Evolutionary conservation across 2,329 filamentous ascomycete genomes (phyloP).

Genomic region (Calycina marina): DNA sequence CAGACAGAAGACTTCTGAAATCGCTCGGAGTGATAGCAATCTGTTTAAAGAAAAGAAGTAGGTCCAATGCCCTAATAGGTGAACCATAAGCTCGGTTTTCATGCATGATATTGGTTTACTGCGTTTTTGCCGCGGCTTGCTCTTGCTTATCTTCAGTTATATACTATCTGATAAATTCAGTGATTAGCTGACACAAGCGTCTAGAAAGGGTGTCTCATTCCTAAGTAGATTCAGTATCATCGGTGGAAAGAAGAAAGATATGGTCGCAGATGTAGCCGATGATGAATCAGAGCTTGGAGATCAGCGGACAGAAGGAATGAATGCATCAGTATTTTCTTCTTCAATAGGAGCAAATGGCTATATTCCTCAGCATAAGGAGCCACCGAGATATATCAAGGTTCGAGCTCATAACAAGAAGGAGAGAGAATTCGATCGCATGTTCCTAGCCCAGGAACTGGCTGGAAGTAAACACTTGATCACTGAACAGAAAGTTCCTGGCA

Average conservation of each 20-base stretch:
- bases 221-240: constrained; percentile 70
- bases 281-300: constrained; percentile 59
- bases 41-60: constrained; percentile 50
- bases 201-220: constrained; percentile 77
- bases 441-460: constrained; percentile 80
- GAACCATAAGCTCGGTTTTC: too few relatives aligned
- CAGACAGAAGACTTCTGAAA: constrained; percentile 25
- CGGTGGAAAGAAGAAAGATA: constrained; percentile 53
- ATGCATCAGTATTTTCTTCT: constrained; percentile 70
- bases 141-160: too few relatives aligned
- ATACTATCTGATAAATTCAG: too few relatives aligned
- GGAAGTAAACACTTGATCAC: constrained; percentile 31
- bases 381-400: constrained; percentile 82
- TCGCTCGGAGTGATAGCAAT: constrained; percentile 18
- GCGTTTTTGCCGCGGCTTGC: too few relatives aligned
- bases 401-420: constrained; percentile 66
- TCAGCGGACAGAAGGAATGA: constrained; percentile 60
- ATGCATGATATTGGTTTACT: too few relatives aligned
- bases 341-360: constrained; percentile 56
- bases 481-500: constrained; percentile 17
- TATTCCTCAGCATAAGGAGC: constrained; percentile 75
- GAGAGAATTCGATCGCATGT: constrained; percentile 72
- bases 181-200: too few relatives aligned
- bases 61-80: too few relatives aligned
- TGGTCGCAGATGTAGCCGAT: constrained; percentile 32